Base-by-base conservation (phyloP, 495 filamentous ascomycete genomes). In the Lasiosphaeriaceae sp. region DNA sequence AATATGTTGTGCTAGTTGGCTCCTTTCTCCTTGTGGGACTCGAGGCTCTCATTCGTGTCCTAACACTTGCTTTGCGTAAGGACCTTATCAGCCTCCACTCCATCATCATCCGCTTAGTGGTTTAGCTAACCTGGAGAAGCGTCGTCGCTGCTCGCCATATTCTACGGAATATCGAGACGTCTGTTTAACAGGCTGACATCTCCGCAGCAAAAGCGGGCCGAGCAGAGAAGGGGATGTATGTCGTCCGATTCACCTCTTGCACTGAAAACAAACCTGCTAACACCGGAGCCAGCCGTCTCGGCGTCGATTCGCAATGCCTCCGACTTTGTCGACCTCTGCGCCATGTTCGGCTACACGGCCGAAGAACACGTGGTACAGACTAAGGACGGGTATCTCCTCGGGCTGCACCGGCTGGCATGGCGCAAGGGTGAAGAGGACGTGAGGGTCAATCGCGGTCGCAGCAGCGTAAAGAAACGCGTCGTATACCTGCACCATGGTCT, bases 281-380 rank as follows among this genome's bases (percentile, higher is more conserved):
- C 57, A 16, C 55, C 17, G 48, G 21, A 6, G 14, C 16, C 59
- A 83, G 80, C 75, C 47, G 69, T 81, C 49, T 81, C 79, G 12
- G 75, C 65, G 12, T 73, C 77, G 29, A 73, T 84, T 57, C 75
- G 81, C 59, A 77, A 90, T 61, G 90, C 93, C 12, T 86, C 87
- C 29, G 94, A 97, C 59, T 97, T 98, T 62, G 85, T 90, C 23
- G 95, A 97, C 64, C 80, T 98, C 9, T 97, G 95, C 69, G 83
- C 86, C 26, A 74, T 95, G 22, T 96, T 86, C 66, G 91, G 90
- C 24, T 98, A 96, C 68, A 86, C 89, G 64, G 87, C 93, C 11
- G 94, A 98, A 67, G 94, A 98, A 71, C 94, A 98, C 70, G 85
- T 98, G 26, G 87, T 96, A 21, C 93, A 96, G 73, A 98, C 94